A percentile compares a stretch with the other conserved stretches of the same genome.
These are phyloP conservation scores for Moelleriella libera DNA, from an alignment of 2,329 filamentous ascomycete genomes.

Conservation along the genomic window DNA sequence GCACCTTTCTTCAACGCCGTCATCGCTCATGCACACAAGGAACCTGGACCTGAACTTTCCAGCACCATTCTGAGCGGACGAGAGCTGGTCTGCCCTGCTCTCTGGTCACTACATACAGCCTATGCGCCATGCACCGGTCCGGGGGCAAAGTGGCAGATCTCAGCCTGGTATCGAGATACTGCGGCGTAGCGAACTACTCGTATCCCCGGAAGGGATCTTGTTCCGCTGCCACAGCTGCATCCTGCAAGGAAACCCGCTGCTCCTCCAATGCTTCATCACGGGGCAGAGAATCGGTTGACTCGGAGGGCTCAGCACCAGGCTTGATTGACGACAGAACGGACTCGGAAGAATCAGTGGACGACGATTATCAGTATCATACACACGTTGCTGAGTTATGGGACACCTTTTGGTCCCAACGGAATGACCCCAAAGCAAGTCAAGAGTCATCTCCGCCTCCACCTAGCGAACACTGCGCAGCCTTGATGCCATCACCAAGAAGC, in stretches of 20 bases:
- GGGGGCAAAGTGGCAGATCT: conserved; percentile 21
- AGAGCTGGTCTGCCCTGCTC: too few species aligned
- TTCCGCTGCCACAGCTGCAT: conserved; percentile 1
- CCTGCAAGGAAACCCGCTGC: conserved; percentile 1
- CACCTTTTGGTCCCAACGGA: conserved; percentile 26
- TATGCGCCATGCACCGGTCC: conserved; percentile 18
- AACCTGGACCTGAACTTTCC: too few species aligned
- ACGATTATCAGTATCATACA: conserved; percentile 33
- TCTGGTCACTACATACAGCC: neutral
- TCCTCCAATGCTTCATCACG: conserved; percentile 2
- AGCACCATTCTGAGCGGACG: too few species aligned
- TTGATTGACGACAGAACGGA: conserved; percentile 36
- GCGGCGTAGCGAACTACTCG: conserved; percentile 25
- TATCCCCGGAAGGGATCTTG: conserved; percentile 18
- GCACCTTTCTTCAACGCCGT: too few species aligned
- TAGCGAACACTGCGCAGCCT: conserved; percentile 16
- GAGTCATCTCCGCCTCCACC: conserved; percentile 6
- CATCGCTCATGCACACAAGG: too few species aligned
- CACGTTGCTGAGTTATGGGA: conserved; percentile 34
- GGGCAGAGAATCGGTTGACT: conserved; percentile 19
- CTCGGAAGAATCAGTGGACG: conserved; percentile 35
- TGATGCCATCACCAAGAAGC: conserved; percentile 15
- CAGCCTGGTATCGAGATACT: conserved; percentile 24
- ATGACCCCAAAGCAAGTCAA: neutral
- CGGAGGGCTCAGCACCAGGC: conserved; percentile 30